These are phyloP conservation scores for Botrytis medusae DNA, from an alignment of 2,329 filamentous ascomycete genomes.

Conservation along the genomic window DNA sequence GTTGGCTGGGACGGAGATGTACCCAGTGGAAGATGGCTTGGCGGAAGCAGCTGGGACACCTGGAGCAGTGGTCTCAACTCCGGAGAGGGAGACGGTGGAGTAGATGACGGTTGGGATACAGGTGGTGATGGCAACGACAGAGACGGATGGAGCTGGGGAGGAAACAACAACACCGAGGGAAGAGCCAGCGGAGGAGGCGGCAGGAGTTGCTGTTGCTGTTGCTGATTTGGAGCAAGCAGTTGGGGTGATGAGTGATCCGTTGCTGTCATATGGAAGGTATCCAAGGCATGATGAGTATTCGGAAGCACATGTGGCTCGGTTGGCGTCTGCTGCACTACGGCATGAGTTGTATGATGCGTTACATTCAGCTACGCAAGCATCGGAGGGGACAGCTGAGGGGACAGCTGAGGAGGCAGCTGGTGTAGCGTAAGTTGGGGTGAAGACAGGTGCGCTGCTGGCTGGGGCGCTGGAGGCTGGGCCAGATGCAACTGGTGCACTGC, in stretches of 20 bases:
- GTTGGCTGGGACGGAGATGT: slow-evolving; percentile 7
- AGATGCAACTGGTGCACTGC: not conserved
- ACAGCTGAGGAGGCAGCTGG: not conserved
- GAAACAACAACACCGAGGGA: not conserved
- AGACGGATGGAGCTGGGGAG: slow-evolving; percentile 5
- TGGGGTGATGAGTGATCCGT: not conserved
- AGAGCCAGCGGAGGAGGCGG: not conserved
- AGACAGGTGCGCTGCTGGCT: not conserved
- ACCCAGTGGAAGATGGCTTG: slow-evolving; percentile 22
- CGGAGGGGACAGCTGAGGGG: not conserved
- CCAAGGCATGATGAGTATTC: not conserved
- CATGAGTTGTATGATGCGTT: not conserved
- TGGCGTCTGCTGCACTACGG: not conserved
- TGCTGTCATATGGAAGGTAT: not conserved
- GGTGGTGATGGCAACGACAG: slow-evolving; percentile 23
- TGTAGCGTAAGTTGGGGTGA: not conserved
- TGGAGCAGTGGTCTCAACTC: not conserved
- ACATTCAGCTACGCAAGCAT: not conserved
- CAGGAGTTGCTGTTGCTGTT: not conserved
- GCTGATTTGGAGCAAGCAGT: not conserved
- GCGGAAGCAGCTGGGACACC: not conserved
- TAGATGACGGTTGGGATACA: slow-evolving; percentile 25
- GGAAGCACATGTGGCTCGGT: not conserved
- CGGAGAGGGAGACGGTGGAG: slow-evolving; percentile 21
- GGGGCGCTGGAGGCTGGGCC: not conserved